phyloP scores from a whole-genome alignment of 768 basidiomycete genomes.

The Phylloporus sp. region DNA sequence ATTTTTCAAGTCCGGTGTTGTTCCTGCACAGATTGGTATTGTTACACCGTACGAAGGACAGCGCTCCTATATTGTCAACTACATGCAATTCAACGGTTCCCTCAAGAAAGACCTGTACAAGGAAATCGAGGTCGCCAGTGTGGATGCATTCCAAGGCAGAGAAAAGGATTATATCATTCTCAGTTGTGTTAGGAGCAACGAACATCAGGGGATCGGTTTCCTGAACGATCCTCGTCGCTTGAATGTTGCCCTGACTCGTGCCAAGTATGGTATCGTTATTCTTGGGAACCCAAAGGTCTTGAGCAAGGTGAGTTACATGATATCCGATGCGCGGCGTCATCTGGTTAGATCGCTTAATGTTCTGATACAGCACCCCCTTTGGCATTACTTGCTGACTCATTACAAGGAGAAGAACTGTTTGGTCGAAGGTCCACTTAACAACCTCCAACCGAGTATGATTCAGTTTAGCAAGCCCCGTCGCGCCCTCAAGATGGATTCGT shows the following conservation, averaged over 20 bases:
- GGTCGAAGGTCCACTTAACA: constrained; percentile 95
- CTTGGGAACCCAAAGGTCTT: constrained; percentile 99
- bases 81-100: constrained; percentile 99
- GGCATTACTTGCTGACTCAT: constrained; percentile 97
- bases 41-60: constrained; percentile 99
- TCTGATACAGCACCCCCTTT: constrained; percentile 79
- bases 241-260: constrained; percentile 95
- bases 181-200: constrained; percentile 96
- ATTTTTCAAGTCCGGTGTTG: constrained; percentile 98
- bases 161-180: constrained; percentile 99
- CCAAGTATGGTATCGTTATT: constrained; percentile 98
- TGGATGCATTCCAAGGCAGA: constrained; percentile 98
- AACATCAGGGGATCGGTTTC: constrained; percentile 99
- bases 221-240: constrained; percentile 94
- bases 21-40: constrained; percentile 94
- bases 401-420: constrained; percentile 95
- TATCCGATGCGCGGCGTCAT: not conserved
- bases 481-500: constrained; percentile 89
- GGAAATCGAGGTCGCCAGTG: constrained; percentile 98
- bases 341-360: constrained; percentile 9
- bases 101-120: constrained; percentile 99
- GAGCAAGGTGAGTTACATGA: constrained; percentile 72
- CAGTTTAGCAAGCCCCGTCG: constrained; percentile 98
- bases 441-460: constrained; percentile 97
- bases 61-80: constrained; percentile 96